Percentiles rank a stretch among this genome's conserved stretches.
These are phyloP conservation scores for Dissophora globulifera DNA, from an alignment of 192 early-diverging fungal genomes.

Conservation along the genomic window DNA sequence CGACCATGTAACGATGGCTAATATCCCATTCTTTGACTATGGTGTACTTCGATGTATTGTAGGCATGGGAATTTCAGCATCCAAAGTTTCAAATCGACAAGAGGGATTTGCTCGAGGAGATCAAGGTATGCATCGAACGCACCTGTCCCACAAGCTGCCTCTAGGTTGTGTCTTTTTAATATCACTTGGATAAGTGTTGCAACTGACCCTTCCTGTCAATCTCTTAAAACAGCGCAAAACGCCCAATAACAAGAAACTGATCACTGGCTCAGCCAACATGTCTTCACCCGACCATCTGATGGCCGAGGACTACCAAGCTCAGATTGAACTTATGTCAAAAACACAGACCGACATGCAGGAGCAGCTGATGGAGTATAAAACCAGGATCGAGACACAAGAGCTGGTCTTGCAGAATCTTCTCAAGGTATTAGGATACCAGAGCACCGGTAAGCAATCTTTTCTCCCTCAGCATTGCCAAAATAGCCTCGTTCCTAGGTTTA, in stretches of 20 bases:
- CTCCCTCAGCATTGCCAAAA: too few species aligned
- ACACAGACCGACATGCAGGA: slow-evolving; percentile 46
- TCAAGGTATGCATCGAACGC: slow-evolving; percentile 52
- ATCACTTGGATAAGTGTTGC: too few species aligned
- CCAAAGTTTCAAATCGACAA: slow-evolving; percentile 69
- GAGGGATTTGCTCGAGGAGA: slow-evolving; percentile 63
- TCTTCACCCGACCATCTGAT: slow-evolving; percentile 10
- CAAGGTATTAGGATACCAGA: slow-evolving; percentile 46
- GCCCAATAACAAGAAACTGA: slow-evolving; percentile 30
- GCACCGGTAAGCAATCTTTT: slow-evolving; percentile 32
- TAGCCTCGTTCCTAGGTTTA: background rate
- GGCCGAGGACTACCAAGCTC: slow-evolving; percentile 30
- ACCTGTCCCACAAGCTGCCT: too few species aligned
- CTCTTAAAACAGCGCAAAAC: slow-evolving; percentile 43
- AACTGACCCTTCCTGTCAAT: too few species aligned
- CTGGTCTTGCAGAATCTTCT: slow-evolving; percentile 49
- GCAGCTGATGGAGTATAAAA: slow-evolving; percentile 51
- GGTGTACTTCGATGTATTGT: too few species aligned
- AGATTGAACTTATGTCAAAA: slow-evolving; percentile 29
- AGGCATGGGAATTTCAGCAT: slow-evolving; percentile 75
- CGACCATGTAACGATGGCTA: too few species aligned
- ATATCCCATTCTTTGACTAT: too few species aligned
- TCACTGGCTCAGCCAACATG: background rate
- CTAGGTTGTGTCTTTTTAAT: too few species aligned
- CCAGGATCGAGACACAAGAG: slow-evolving; percentile 52